phyloP scores from a whole-genome alignment of 2,329 filamentous ascomycete genomes.

The Alternaria viburni region DNA sequence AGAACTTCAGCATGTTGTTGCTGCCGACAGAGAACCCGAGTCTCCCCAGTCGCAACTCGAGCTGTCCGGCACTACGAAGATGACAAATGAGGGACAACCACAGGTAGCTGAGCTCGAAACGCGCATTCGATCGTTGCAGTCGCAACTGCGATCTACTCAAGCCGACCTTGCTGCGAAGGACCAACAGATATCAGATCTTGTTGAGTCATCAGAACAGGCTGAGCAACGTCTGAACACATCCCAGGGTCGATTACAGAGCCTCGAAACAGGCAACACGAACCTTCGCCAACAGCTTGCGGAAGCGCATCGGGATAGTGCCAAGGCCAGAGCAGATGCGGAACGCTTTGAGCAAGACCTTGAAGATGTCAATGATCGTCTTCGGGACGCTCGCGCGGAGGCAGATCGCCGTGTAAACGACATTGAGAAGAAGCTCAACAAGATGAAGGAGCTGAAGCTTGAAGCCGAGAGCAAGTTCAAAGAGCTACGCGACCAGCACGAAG shows the following conservation, averaged over 20 bases:
- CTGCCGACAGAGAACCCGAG: neutral
- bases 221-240: conserved; percentile 35
- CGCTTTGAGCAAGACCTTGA: conserved; percentile 34
- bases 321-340: conserved; percentile 32
- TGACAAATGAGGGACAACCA: conserved; percentile 1
- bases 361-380: conserved; percentile 33
- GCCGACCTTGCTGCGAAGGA: conserved; percentile 31
- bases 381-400: conserved; percentile 33
- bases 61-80: neutral
- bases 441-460: conserved; percentile 36
- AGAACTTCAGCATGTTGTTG: neutral
- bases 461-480: conserved; percentile 33
- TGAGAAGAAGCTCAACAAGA: conserved; percentile 37
- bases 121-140: conserved; percentile 12
- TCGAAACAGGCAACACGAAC: conserved; percentile 31
- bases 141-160: conserved; percentile 30
- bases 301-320: conserved; percentile 35
- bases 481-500: conserved; percentile 34
- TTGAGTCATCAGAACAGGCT: conserved; percentile 31
- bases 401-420: conserved; percentile 36
- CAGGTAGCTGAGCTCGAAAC: conserved; percentile 4
- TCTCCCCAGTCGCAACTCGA: neutral
- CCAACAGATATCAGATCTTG: conserved; percentile 28
- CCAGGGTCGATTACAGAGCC: conserved; percentile 38
- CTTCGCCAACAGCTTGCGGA: conserved; percentile 45